phyloP scores from a whole-genome alignment of 192 early-diverging fungal genomes.

The Neocallimastix lanati region DNA sequence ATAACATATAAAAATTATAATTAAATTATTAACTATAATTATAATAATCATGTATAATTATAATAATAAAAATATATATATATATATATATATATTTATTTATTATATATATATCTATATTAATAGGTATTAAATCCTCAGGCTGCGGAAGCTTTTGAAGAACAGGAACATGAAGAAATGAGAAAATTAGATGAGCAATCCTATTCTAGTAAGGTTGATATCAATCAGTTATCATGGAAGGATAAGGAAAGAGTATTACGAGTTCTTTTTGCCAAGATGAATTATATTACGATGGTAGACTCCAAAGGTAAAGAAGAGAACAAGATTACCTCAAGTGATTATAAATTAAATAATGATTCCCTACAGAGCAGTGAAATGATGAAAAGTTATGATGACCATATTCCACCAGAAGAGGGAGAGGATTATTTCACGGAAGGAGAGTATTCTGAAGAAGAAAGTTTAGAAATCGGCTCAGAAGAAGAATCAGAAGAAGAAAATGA shows the following conservation, averaged over 20 bases:
- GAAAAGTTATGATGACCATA: no score
- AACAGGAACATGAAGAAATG: not conserved
- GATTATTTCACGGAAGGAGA: no score
- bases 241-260: slow-evolving; percentile 40
- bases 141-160: not conserved
- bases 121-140: not conserved
- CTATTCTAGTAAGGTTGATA: slow-evolving; percentile 9
- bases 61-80: no score
- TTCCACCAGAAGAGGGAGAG: not conserved
- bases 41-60: no score
- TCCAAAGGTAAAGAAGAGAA: not conserved
- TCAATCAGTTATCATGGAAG: slow-evolving; percentile 23
- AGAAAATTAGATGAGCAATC: not conserved
- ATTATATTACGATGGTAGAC: slow-evolving; percentile 16
- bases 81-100: no score
- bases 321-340: not conserved
- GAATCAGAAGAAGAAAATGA: not conserved
- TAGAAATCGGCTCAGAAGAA: not conserved
- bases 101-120: no score
- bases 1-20: no score
- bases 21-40: no score
- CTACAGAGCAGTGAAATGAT: no score
- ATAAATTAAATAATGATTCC: no score
- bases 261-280: slow-evolving; percentile 44
- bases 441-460: no score